Base-by-base conservation (phyloP, 352 stramenopile species). In the Phytophthora macrochlamydospora region DNA sequence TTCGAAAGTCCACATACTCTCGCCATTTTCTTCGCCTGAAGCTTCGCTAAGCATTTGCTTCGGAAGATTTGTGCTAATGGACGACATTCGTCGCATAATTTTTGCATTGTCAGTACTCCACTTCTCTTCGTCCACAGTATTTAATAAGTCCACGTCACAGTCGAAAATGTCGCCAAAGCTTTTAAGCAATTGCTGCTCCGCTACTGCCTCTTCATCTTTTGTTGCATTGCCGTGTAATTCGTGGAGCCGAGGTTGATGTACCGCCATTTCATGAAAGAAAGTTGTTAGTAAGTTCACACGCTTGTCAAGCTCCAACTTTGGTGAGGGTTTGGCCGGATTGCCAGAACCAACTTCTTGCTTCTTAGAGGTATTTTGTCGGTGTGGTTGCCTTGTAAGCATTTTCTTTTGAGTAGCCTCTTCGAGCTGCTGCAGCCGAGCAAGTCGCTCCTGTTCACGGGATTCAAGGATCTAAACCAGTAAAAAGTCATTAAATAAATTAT, bases 191-290 rank as follows among this genome's bases (percentile, higher is more conserved):
- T 64, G 43, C 1, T 75, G 59, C 59, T 85, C 72, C 42, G 55
- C 44, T 29, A 59, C 50, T 4, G 42, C 62, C n/a, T 74, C 63
- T 2, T 49, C 45, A 11, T 7, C 45, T 67, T 63, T 67, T 29
- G 29, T 56, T 14, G 3, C 18, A 42, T 6, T 61, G 28, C 4
- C 48, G 12, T 69, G 48, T 2, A 75, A 48, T 37, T 84, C 74
- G 12, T 67, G 49, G 24, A 64, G 51, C 4, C 51, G 63, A 5
- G 63, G 71, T 18, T 83, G 75, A 32, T 80, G 71, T 11, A 75
- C 43, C 9, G 78, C 81, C 76, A 88, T 90, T 7, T 87, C 78
- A 14, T 73, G 68, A 56, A 88, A 88, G 35, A 90, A 90, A 4
- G 66, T 71, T 7, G 67, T 63, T 24, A 90, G 32, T 0, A 71